Evolutionary conservation across 192 early-diverging fungal genomes (phyloP).

Genomic region (Umbelopsis ramanniana): DNA sequence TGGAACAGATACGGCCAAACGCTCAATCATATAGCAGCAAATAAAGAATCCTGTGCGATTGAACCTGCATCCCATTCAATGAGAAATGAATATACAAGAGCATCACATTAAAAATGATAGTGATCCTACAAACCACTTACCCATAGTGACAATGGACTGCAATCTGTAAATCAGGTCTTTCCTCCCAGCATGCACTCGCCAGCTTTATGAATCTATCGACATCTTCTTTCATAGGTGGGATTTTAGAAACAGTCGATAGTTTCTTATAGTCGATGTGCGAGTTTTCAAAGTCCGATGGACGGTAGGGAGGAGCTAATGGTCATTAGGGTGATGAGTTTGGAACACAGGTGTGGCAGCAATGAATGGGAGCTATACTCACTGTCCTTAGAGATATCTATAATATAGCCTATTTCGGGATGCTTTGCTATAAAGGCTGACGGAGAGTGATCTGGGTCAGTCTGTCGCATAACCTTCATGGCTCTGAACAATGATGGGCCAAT

Average conservation of each 20-base stretch:
- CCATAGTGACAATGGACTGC: conserved; percentile 66
- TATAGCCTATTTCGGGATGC: conserved; percentile 55
- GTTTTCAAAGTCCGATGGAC: conserved; percentile 56
- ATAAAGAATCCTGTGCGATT: conserved; percentile 62
- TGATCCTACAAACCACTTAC: conserved; percentile 25
- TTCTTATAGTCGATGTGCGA: conserved; percentile 56
- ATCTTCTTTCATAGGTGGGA: conserved; percentile 52
- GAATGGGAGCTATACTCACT: neutral
- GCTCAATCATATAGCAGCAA: conserved; percentile 59
- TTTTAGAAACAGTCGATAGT: conserved; percentile 53
- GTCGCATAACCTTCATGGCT: conserved; percentile 63
- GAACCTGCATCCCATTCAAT: conserved; percentile 36
- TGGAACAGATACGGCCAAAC: conserved; percentile 48
- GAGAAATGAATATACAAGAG: neutral
- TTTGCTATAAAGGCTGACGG: conserved; percentile 53
- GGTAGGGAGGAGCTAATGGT: conserved; percentile 46
- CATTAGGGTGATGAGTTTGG: neutral
- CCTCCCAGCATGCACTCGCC: conserved; percentile 45
- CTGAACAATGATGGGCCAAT: conserved; percentile 47
- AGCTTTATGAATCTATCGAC: conserved; percentile 46
- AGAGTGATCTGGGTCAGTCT: conserved; percentile 56
- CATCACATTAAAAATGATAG: neutral
- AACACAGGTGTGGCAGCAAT: too few species aligned
- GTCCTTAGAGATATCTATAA: conserved; percentile 59
- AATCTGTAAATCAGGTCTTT: conserved; percentile 55